Conservation (phyloP, 2,329 filamentous ascomycete species). For the Penicillium oxalicum region DNA sequence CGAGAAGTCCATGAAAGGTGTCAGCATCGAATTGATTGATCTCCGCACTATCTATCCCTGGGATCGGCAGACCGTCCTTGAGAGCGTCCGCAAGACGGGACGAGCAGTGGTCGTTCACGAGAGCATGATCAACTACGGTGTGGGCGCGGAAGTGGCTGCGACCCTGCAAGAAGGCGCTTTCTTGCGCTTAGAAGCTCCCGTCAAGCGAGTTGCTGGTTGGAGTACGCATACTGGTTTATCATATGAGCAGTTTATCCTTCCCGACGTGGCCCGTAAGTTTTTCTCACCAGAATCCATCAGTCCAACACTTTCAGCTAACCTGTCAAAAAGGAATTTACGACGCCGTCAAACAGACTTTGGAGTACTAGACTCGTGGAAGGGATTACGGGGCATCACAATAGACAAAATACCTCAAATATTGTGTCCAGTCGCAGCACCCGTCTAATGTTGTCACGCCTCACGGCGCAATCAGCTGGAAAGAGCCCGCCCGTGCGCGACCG, state of each 20-base stretch:
- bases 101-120: conserved; percentile 85
- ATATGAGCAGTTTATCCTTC: conserved; percentile 75
- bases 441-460: too few species aligned
- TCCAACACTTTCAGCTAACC: background rate
- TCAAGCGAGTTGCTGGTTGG: conserved; percentile 82
- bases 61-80: conserved; percentile 74
- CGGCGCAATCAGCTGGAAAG: too few species aligned
- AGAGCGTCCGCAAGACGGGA: conserved; percentile 82
- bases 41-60: conserved; percentile 84
- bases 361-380: conserved; percentile 47
- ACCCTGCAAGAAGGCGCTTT: conserved; percentile 86
- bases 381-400: background rate
- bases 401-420: background rate
- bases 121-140: conserved; percentile 81
- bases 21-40: conserved; percentile 80
- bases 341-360: conserved; percentile 59
- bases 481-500: too few species aligned
- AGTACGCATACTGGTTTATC: conserved; percentile 73
- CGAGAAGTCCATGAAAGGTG: conserved; percentile 63
- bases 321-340: conserved; percentile 59
- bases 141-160: conserved; percentile 83
- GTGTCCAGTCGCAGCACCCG: too few species aligned
- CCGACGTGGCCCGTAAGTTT: conserved; percentile 77
- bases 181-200: conserved; percentile 73
- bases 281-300: background rate